phyloP scores from a whole-genome alignment of 345 rosid species.

The Syzygium aqueum region DNA sequence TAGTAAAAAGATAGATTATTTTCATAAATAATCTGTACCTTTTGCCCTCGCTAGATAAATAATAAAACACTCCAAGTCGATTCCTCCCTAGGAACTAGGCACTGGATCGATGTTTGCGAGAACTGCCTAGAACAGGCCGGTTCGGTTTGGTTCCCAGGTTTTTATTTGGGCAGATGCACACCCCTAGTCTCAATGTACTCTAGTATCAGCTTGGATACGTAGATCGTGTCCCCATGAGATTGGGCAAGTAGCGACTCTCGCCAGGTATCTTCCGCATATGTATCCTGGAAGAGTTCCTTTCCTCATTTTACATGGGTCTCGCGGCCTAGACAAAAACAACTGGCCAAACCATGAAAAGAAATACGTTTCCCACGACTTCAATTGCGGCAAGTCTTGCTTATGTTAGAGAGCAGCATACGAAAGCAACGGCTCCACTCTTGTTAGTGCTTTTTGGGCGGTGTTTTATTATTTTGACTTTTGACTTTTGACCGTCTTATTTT shows the following conservation, averaged over 20 bases:
- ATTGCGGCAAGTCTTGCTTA: not conserved
- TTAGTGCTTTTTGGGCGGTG: not conserved
- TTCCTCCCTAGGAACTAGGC: not conserved
- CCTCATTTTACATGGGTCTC: not conserved
- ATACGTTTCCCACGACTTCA: not conserved
- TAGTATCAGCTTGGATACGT: not conserved
- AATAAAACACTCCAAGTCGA: not conserved
- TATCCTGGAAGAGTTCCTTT: not conserved
- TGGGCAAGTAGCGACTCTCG: not conserved
- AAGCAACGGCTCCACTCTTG: not conserved
- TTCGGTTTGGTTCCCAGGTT: not conserved
- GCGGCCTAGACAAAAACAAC: not conserved
- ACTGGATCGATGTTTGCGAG: accelerated
- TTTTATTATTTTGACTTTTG: not conserved
- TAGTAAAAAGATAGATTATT: not conserved
- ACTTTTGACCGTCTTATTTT: not conserved
- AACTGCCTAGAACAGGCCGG: accelerated
- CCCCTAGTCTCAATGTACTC: not conserved
- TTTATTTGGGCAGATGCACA: not conserved
- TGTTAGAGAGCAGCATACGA: not conserved
- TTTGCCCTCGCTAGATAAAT: not conserved
- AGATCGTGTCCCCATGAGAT: not conserved
- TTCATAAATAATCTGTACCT: not conserved
- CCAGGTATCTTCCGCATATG: not conserved
- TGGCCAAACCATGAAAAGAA: not conserved